phyloP scores from a whole-genome alignment of 352 stramenopile genomes.

The Globisporangium cylindrosporum region DNA sequence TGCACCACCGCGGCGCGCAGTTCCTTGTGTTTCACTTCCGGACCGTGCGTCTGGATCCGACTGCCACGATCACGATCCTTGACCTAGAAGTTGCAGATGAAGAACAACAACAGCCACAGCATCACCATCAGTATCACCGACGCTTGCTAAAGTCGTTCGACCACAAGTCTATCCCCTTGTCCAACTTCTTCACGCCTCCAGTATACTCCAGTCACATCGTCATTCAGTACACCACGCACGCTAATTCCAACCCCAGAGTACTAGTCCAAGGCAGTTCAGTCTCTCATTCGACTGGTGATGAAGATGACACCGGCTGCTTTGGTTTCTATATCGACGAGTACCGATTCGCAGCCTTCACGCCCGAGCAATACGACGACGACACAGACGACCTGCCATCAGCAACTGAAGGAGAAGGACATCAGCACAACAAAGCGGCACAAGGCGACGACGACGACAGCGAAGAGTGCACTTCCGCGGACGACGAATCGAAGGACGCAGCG shows the following conservation, averaged over 20 bases:
- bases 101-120: not conserved
- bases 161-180: not conserved
- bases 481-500: slow-evolving; percentile 27
- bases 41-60: slow-evolving; percentile 22
- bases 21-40: slow-evolving; percentile 39
- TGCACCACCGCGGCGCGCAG: slow-evolving; percentile 25
- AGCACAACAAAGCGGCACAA: not conserved
- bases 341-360: slow-evolving; percentile 16
- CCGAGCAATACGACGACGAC: not conserved
- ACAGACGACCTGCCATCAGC: not conserved
- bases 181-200: slow-evolving; percentile 23
- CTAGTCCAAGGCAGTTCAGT: not conserved
- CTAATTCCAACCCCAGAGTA: not conserved
- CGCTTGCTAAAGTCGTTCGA: slow-evolving; percentile 3
- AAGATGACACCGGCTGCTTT: slow-evolving; percentile 16
- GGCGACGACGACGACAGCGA: not conserved
- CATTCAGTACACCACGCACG: slow-evolving; percentile 20
- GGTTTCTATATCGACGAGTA: slow-evolving; percentile 42
- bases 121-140: not conserved
- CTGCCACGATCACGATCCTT: slow-evolving; percentile 20
- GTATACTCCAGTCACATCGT: slow-evolving; percentile 12
- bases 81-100: slow-evolving; percentile 10
- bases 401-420: not conserved
- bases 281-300: not conserved
- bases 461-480: slow-evolving; percentile 14